Evolutionary conservation across 2,329 filamentous ascomycete species (phyloP).

Genomic region (Neopestalotiopsis sp.): DNA sequence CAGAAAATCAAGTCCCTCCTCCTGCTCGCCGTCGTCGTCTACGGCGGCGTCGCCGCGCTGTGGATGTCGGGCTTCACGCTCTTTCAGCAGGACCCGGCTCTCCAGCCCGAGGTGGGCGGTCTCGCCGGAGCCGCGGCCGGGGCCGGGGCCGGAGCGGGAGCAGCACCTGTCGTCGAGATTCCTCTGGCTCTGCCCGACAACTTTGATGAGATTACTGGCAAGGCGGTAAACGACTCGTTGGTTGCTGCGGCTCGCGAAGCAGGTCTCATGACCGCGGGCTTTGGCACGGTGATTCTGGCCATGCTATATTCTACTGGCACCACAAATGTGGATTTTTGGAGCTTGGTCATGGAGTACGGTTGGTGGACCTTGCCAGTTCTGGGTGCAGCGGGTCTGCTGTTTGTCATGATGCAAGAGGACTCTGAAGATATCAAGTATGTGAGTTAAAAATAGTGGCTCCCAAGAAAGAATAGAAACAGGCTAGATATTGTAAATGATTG

Average conservation of each 20-base stretch:
- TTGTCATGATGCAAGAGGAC: not conserved
- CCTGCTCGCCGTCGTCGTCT: constrained; percentile 8
- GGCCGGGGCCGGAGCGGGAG: no score
- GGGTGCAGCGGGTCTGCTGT: not conserved
- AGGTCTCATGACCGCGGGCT: constrained; percentile 6
- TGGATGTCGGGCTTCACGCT: constrained; percentile 1
- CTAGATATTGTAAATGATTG: not conserved
- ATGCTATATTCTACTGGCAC: constrained; percentile 2
- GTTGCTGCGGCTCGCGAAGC: not conserved
- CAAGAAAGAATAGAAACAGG: not conserved
- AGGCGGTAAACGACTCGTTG: not conserved
- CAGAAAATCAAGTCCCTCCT: constrained; percentile 6
- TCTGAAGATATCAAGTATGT: constrained; percentile 6
- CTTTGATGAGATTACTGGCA: not conserved
- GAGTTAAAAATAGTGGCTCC: not conserved
- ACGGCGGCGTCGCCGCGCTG: not conserved
- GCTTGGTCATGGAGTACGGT: constrained; percentile 7
- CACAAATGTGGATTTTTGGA: constrained; percentile 10
- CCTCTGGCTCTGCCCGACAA: not conserved
- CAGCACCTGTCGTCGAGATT: not conserved
- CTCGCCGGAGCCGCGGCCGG: not conserved
- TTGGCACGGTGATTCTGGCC: not conserved
- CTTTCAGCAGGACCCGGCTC: not conserved
- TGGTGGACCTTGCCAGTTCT: constrained; percentile 7
- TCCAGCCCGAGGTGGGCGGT: not conserved